A percentile compares a stretch with the other conserved stretches of the same genome.
phyloP scores from a whole-genome alignment of 768 basidiomycete genomes.

The Leccinellum luteum region DNA sequence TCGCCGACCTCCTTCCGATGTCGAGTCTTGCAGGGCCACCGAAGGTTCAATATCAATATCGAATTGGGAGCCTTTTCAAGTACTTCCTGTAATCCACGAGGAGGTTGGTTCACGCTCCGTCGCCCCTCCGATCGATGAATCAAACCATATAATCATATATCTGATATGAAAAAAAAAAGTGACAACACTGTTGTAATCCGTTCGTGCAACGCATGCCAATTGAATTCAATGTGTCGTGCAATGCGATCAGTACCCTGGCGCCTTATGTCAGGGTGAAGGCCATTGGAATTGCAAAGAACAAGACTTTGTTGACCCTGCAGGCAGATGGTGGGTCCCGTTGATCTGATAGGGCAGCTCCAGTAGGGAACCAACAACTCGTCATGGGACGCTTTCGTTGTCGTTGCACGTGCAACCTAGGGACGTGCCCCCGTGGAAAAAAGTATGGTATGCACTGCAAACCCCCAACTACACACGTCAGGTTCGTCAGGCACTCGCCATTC shows the following conservation, averaged over 20 bases:
- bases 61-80: not conserved
- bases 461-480: not conserved
- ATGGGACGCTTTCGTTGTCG: not conserved
- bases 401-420: conserved; percentile 7
- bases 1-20: not conserved
- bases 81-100: not conserved
- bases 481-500: not conserved
- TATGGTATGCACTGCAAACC: not conserved
- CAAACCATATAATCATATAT: not conserved
- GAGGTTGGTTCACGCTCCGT: not conserved
- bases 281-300: conserved; percentile 12
- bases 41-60: not conserved
- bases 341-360: not conserved
- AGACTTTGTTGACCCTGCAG: not conserved
- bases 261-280: not conserved
- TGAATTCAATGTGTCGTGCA: not conserved
- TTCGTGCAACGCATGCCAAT: not conserved
- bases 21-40: not conserved
- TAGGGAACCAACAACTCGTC: not conserved
- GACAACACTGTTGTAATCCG: not conserved
- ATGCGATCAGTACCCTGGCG: not conserved
- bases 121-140: not conserved
- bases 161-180: not conserved
- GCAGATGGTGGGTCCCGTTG: not conserved
- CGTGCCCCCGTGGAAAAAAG: conserved; percentile 5